phyloP scores from a whole-genome alignment of 2,329 filamentous ascomycete species.

The Botrytis pseudocinerea region DNA sequence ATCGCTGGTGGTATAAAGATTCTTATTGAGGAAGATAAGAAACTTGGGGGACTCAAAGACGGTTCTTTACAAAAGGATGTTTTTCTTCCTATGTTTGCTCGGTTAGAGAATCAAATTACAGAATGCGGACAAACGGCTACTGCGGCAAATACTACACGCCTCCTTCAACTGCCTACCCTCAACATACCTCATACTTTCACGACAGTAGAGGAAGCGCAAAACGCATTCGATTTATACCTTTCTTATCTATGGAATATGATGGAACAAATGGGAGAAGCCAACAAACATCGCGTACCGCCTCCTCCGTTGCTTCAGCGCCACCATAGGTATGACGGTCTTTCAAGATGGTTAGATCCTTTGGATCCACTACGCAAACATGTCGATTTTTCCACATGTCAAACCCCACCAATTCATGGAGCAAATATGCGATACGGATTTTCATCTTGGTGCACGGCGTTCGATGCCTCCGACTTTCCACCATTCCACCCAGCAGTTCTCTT shows the following conservation, averaged over 20 bases:
- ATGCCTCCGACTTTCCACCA: conserved; percentile 9
- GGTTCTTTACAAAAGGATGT: conserved; percentile 5
- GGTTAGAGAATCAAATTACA: conserved; percentile 16
- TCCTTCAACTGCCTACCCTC: not conserved
- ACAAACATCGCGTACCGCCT: not conserved
- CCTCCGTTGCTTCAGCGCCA: not conserved
- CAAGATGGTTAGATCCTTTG: conserved; percentile 2
- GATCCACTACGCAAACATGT: not conserved
- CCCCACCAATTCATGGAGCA: not conserved
- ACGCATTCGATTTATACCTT: not conserved
- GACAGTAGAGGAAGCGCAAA: conserved; percentile 13
- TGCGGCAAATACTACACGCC: not conserved
- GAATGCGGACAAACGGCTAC: conserved; percentile 1
- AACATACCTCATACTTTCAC: conserved; percentile 8
- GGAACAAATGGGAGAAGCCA: not conserved
- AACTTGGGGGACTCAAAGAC: not conserved
- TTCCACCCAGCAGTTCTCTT: conserved; percentile 3
- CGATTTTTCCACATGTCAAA: not conserved
- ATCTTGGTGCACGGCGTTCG: conserved; percentile 1
- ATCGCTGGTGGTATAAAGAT: conserved; percentile 18
- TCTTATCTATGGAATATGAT: not conserved
- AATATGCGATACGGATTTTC: not conserved
- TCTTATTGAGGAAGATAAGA: not conserved
- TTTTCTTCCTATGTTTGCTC: conserved; percentile 17
- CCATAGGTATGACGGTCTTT: not conserved